Conservation (phyloP, 2,329 filamentous ascomycete genomes). For the Eutypella sp. region DNA sequence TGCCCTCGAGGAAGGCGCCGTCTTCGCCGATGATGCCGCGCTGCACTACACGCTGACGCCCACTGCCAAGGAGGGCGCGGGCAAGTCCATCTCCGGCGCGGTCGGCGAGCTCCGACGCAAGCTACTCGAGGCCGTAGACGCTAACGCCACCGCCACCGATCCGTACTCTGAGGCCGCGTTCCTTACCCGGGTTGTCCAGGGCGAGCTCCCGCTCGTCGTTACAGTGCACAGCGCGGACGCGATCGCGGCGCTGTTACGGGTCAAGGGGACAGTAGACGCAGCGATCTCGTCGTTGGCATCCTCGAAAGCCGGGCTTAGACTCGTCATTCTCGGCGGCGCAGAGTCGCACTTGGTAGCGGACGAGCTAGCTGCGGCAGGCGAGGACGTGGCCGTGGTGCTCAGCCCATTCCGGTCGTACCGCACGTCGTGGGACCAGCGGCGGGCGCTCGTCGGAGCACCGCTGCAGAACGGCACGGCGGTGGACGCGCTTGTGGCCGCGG, state of each 20-base stretch:
- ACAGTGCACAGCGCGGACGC: slow-evolving; percentile 59
- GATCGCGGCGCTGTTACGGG: slow-evolving; percentile 53
- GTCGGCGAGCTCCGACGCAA: slow-evolving; percentile 48
- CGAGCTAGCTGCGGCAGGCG: slow-evolving; percentile 54
- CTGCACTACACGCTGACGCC: slow-evolving; percentile 55
- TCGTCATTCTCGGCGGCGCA: slow-evolving; percentile 58
- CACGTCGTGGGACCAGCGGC: slow-evolving; percentile 54
- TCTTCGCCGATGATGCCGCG: slow-evolving; percentile 50
- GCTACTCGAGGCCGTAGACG: slow-evolving; percentile 45
- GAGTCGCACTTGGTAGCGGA: slow-evolving; percentile 57
- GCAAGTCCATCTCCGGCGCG: slow-evolving; percentile 47
- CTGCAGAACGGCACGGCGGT: slow-evolving; percentile 60
- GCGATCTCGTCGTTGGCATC: no score
- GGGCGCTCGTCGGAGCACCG: slow-evolving; percentile 58
- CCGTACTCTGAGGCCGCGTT: slow-evolving; percentile 45
- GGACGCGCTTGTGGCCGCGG: slow-evolving; percentile 52
- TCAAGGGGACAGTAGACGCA: slow-evolving; percentile 53
- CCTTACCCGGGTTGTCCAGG: slow-evolving; percentile 49
- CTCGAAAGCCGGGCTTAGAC: slow-evolving; percentile 30
- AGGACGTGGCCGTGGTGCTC: slow-evolving; percentile 54
- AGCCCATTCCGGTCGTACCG: slow-evolving; percentile 53
- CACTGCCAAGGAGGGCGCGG: slow-evolving; percentile 37
- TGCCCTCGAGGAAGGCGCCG: slow-evolving; percentile 40
- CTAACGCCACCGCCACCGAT: slow-evolving; percentile 32
- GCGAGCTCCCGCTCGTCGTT: slow-evolving; percentile 50